phyloP scores from a whole-genome alignment of 257 asterid genomes.

The Jacaranda mimosifolia region DNA sequence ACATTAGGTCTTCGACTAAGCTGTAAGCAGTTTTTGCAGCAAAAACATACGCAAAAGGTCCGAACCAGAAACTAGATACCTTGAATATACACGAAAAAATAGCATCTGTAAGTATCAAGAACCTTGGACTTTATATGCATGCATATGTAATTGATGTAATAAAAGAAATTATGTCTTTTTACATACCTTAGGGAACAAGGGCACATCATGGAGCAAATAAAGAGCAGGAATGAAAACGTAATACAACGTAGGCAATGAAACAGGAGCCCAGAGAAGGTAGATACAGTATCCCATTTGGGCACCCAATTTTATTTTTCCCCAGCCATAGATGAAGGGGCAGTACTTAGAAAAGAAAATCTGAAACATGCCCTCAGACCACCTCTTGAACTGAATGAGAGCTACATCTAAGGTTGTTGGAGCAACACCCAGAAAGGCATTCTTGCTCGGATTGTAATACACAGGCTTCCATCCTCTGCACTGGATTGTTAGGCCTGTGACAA shows the following conservation, averaged over 20 bases:
- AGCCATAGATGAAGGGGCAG: slow-evolving; percentile 68
- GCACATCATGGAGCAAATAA: slow-evolving; percentile 52
- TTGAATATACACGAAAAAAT: slow-evolving; percentile 20
- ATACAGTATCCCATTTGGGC: slow-evolving; percentile 79
- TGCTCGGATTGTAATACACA: slow-evolving; percentile 64
- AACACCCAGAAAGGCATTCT: slow-evolving; percentile 69
- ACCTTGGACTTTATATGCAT: not conserved
- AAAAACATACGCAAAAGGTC: slow-evolving; percentile 60
- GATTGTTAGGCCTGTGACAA: slow-evolving; percentile 79
- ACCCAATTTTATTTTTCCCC: slow-evolving; percentile 56
- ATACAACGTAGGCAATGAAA: slow-evolving; percentile 59
- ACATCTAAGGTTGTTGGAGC: slow-evolving; percentile 66
- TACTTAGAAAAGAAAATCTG: slow-evolving; percentile 76
- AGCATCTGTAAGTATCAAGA: too few species aligned
- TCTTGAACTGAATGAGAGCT: slow-evolving; percentile 72
- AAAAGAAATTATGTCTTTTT: not conserved
- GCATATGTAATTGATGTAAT: not conserved
- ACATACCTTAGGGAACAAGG: slow-evolving; percentile 67
- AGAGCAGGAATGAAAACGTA: slow-evolving; percentile 56
- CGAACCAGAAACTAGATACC: slow-evolving; percentile 68
- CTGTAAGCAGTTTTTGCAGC: slow-evolving; percentile 37
- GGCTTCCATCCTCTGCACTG: slow-evolving; percentile 95
- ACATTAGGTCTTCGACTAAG: slow-evolving; percentile 50
- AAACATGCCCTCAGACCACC: slow-evolving; percentile 88
- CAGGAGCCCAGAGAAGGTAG: slow-evolving; percentile 70